Conservation (phyloP, 768 basidiomycete species). For the Trametes elegans region DNA sequence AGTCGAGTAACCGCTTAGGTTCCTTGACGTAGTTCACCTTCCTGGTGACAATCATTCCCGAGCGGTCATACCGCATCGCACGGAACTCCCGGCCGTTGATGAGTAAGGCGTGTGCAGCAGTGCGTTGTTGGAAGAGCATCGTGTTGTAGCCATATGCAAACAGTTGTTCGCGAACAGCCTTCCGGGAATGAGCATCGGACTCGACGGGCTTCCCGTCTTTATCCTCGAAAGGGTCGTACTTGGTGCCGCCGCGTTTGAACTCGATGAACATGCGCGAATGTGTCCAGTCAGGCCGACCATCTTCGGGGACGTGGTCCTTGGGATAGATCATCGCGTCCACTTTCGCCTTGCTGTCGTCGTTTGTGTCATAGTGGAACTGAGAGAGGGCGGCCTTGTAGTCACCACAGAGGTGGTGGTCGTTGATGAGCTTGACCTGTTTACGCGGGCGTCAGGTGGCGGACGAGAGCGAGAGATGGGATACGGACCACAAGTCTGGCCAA, state of each 20-base stretch:
- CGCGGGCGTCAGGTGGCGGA: too few species aligned
- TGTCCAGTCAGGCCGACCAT: neutral
- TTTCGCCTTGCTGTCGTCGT: neutral
- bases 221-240: neutral
- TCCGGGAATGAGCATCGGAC: neutral
- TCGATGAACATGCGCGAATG: neutral
- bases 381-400: neutral
- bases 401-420: neutral
- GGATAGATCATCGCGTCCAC: neutral
- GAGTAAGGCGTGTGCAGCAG: neutral
- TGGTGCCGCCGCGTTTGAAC: neutral
- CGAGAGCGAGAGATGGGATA: too few species aligned
- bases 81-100: conserved; percentile 1
- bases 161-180: neutral
- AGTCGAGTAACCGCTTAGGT: neutral
- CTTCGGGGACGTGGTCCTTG: neutral
- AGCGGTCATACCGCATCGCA: neutral
- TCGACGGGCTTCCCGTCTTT: neutral
- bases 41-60: neutral
- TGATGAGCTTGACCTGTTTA: neutral
- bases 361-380: neutral
- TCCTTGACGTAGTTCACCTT: neutral
- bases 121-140: neutral
- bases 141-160: neutral
- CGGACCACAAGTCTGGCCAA: too few species aligned